Percentiles rank a stretch among this genome's conserved stretches.
These are phyloP conservation scores for Volvox carteri DNA, from an alignment of 163 green algal species.

Conservation along the genomic window DNA sequence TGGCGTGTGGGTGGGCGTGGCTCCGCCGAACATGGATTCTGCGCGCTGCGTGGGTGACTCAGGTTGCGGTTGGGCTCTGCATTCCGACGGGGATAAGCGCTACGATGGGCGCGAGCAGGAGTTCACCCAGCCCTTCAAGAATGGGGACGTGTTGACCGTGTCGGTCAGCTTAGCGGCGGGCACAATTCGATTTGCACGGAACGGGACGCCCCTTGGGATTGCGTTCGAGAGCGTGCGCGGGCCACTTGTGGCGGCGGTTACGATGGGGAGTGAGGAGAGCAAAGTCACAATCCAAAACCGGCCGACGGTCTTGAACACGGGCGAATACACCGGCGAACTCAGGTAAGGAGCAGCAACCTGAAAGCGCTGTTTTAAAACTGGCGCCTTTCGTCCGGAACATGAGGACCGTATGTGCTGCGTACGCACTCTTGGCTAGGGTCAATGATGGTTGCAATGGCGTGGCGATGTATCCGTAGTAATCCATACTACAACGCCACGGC, in stretches of 20 bases:
- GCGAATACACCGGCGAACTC: slow-evolving; percentile 77
- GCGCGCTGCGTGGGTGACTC: slow-evolving; percentile 68
- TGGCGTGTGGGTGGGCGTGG: slow-evolving; percentile 77
- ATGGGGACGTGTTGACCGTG: slow-evolving; percentile 77
- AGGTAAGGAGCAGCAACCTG: background rate
- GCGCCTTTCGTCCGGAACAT: too few relatives aligned
- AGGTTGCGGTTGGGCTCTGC: slow-evolving; percentile 73
- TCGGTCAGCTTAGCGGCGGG: slow-evolving; percentile 66
- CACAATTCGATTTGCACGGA: slow-evolving; percentile 67
- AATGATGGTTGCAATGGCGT: too few relatives aligned
- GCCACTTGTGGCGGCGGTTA: slow-evolving; percentile 74
- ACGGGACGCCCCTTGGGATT: slow-evolving; percentile 69
- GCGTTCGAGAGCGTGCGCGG: slow-evolving; percentile 71
- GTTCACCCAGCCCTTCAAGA: slow-evolving; percentile 74
- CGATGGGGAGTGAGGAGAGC: slow-evolving; percentile 74
- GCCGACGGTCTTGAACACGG: slow-evolving; percentile 78
- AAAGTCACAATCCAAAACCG: slow-evolving; percentile 82
- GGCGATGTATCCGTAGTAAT: too few relatives aligned
- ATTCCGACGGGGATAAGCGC: slow-evolving; percentile 76
- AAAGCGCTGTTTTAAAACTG: background rate
- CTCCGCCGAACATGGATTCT: slow-evolving; percentile 66
- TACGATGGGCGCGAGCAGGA: slow-evolving; percentile 72
- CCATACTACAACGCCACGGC: too few relatives aligned
- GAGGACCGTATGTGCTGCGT: too few relatives aligned
- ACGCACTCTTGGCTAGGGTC: too few relatives aligned